These are phyloP conservation scores for Pseudocercospora musae DNA, from an alignment of 2,329 filamentous ascomycete genomes.

Conservation along the genomic window DNA sequence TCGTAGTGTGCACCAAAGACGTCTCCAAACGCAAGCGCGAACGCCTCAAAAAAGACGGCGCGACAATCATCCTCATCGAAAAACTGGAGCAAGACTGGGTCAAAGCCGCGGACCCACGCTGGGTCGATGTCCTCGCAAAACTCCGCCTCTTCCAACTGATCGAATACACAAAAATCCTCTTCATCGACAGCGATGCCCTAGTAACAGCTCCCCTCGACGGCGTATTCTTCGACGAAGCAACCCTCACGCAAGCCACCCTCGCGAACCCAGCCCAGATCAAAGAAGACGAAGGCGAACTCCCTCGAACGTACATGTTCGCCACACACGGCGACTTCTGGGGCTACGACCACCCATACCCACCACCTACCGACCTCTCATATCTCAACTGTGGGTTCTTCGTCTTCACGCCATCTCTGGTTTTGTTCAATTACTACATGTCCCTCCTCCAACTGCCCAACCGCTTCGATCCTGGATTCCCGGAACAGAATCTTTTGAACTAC, in stretches of 20 bases:
- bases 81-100: constrained; percentile 35
- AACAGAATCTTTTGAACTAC: constrained; percentile 43
- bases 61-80: constrained; percentile 36
- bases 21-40: constrained; percentile 36
- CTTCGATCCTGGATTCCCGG: constrained; percentile 36
- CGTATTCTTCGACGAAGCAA: constrained; percentile 39
- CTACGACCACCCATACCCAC: constrained; percentile 35
- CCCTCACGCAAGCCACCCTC: constrained; percentile 31
- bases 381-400: constrained; percentile 41
- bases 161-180: constrained; percentile 36
- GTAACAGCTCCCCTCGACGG: constrained; percentile 29
- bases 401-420: constrained; percentile 32
- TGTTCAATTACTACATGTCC: constrained; percentile 39
- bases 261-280: constrained; percentile 22
- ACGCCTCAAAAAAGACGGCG: constrained; percentile 37
- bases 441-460: constrained; percentile 33
- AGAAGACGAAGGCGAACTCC: constrained; percentile 37
- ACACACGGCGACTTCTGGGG: constrained; percentile 33
- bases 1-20: constrained; percentile 38
- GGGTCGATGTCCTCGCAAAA: constrained; percentile 38
- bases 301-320: constrained; percentile 41
- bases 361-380: constrained; percentile 28
- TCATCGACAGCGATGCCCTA: constrained; percentile 36
- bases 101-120: constrained; percentile 27
- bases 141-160: constrained; percentile 36